Evolutionary conservation across 305 asterid species (phyloP), one percentile per base, ranked within the genome.

Genomic region (Fraxinus xanthoxyloides): DNA sequence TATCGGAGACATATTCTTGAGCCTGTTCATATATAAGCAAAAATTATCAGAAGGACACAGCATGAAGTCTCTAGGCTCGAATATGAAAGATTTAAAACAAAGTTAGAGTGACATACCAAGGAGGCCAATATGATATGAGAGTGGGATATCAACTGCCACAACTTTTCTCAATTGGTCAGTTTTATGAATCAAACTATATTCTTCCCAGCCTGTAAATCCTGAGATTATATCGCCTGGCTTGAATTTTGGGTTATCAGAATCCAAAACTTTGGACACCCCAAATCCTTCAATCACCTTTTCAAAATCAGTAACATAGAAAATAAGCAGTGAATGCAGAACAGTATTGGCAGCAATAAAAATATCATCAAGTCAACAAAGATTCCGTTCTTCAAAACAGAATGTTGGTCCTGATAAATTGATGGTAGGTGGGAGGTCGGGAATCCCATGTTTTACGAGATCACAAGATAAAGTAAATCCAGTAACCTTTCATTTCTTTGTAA

Each of bases 121-220:
- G 73, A 93, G 93, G 85, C 98, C 98, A 7, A 91, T 79, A 76
- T 90, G 81, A 82, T 90, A 95, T 1, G 98, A 95, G 0, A 95
- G 90, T 12, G 98, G 98, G 76, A 92, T 79, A 79, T 87, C 86
- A 83, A 90, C 88, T 30, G 82, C 78, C 78, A 90, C 81, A 80
- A 93, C 86, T 87, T 86, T 93, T 79, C 96, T 91, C 87, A 93
- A 30, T 83, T 92, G 97, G 48, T 84, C 88, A 0, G 89, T 76
- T 70, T 84, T 81, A 84, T 82, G 75, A 38, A 95, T 84, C 69
- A 95, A 88, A 87, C 90, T 93, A 92, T 95, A 93, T 40, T 95
- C 97, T 85, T 95, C 98, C 98, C 98, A 95, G 19, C 98, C 91
- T 0, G 98, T 95, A 34, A 92, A 82, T 40, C 98, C 97, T 4